Evolutionary conservation across 768 basidiomycete genomes (phyloP), one percentile per base, ranked within the genome.

Genomic region (Suillus brevipes): DNA sequence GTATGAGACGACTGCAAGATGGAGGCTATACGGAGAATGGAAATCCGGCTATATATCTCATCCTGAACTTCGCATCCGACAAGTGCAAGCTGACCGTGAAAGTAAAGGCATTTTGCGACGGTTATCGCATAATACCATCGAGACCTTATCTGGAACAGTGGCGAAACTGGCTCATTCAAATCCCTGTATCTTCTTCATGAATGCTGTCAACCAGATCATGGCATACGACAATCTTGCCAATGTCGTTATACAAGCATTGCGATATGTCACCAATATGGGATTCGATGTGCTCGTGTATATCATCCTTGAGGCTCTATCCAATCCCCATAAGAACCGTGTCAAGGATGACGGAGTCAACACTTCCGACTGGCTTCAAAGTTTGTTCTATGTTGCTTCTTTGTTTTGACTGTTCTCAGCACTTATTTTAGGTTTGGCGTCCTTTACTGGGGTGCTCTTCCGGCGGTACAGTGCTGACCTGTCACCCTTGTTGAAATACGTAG

Each of bases 11-110:
- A 86, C 89, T 7, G 80, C 85, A 28, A 92, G 97, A 10, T 99
- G 95, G 90, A 85, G 84, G 56, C 81, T 99, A 38, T 99, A 99
- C 72, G 97, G 95, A 49, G 96, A 98, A 79, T 99, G 97, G 97
- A 91, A 90, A 75, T 79, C 79, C 55, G 83, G 80, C 25, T 94
- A 95, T 76, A 84, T 83, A 66, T 87, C 86, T 18, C 88, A 95
- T 78, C 87, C 92, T 23, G 91, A 92, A 73, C 83, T 97, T 52
- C 85, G 85, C 37, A 86, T 95, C 60, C 92, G 91, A 47, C 81
- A 87, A 64, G 89, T 91, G 6, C 91, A 96, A 71, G 91, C 92
- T 47, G 91, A 95, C 62, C 83, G 91, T 40, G 94, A 97, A 72
- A 87, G 92, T 18, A 97, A 97, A 73, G 89, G 88, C 50, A 90